Percentiles rank a stretch among this genome's conserved stretches.
Evolutionary conservation across 176 grass and related monocot species (phyloP).

Genomic region (Triticum dicoccoides): DNA sequence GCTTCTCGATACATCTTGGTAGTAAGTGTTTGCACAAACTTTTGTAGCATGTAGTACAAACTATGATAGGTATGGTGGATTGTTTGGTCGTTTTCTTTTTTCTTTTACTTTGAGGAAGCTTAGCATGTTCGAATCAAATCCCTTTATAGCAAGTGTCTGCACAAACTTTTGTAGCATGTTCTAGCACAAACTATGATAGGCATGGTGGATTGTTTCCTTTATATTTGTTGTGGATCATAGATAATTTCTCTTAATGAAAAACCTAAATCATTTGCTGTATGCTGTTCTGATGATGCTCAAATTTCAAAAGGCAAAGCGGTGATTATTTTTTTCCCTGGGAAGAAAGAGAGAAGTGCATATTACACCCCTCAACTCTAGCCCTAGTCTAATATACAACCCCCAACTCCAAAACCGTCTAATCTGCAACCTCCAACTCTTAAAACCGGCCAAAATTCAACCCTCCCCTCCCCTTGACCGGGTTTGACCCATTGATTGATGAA

Average conservation of each 20-base stretch:
- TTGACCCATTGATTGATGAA: no score
- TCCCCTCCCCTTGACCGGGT: no score
- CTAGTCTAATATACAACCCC: no score
- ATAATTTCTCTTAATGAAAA: neutral
- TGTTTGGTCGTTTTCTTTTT: slow-evolving; percentile 11
- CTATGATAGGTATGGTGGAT: slow-evolving; percentile 42
- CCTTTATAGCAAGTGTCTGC: slow-evolving; percentile 37
- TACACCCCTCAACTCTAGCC: no score
- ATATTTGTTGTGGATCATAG: neutral
- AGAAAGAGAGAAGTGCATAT: neutral
- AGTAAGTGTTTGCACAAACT: slow-evolving; percentile 42
- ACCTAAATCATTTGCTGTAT: neutral
- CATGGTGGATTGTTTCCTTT: slow-evolving; percentile 27
- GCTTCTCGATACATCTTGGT: slow-evolving; percentile 39
- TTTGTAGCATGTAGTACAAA: slow-evolving; percentile 53
- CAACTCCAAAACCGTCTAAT: no score
- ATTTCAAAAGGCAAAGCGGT: slow-evolving; percentile 8
- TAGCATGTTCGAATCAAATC: no score
- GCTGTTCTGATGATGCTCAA: neutral
- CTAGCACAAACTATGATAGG: slow-evolving; percentile 52
- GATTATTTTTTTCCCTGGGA: neutral
- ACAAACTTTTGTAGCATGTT: slow-evolving; percentile 45
- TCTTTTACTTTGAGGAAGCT: no score
- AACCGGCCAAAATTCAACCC: no score
- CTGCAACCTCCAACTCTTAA: no score